phyloP scores from a whole-genome alignment of 2,329 filamentous ascomycete genomes.

The Stenocarpella maydis region DNA sequence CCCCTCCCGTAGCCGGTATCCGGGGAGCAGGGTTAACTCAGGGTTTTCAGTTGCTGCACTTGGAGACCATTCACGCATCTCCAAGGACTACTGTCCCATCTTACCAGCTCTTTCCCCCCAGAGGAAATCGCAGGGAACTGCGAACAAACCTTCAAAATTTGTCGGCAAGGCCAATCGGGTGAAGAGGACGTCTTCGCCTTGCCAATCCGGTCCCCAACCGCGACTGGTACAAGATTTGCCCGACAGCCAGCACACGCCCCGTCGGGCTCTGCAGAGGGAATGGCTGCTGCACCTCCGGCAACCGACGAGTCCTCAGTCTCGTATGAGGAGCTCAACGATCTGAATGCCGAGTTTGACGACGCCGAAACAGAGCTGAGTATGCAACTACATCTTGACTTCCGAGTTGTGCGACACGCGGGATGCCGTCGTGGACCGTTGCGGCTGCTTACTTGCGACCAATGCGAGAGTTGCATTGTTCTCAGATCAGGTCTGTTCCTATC shows the following conservation, averaged over 20 bases:
- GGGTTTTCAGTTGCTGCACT: constrained; percentile 19
- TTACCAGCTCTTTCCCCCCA: constrained; percentile 6
- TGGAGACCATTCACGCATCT: constrained; percentile 7
- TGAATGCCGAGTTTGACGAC: constrained; percentile 86
- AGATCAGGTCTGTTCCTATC: too few species aligned
- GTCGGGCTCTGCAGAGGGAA: constrained; percentile 28
- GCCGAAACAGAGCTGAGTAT: constrained; percentile 83
- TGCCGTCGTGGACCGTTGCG: neutral
- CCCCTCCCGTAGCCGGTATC: neutral
- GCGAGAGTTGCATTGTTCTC: neutral
- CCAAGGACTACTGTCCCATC: constrained; percentile 1
- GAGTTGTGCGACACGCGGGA: neutral
- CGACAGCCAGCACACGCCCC: neutral
- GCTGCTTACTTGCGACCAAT: neutral
- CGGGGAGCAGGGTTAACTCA: constrained; percentile 3
- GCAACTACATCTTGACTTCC: constrained; percentile 45
- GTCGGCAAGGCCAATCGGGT: neutral
- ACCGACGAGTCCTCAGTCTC: constrained; percentile 56
- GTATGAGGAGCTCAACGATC: constrained; percentile 79
- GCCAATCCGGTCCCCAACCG: constrained; percentile 21
- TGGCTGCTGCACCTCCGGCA: constrained; percentile 34
- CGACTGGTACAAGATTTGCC: constrained; percentile 1
- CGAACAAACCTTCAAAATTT: constrained; percentile 24
- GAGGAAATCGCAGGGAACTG: constrained; percentile 21
- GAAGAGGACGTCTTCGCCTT: constrained; percentile 27